Evolutionary conservation across 495 filamentous ascomycete genomes (phyloP).

Genomic region (Daldinia bambusicola): DNA sequence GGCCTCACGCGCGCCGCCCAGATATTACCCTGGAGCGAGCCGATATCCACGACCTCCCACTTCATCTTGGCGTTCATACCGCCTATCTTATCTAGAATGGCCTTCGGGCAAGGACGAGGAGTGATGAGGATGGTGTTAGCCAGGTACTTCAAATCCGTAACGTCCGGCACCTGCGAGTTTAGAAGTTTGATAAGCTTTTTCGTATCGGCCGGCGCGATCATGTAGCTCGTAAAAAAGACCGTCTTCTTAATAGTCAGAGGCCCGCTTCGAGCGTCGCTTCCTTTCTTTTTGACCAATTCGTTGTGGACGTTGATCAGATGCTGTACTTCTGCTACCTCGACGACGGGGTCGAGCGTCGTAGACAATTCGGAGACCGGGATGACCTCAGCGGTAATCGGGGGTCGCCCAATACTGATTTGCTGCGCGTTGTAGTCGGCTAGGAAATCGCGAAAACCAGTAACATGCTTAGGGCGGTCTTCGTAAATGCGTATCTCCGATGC

Average conservation of each 20-base stretch:
- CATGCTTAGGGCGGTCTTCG: conserved; percentile 69
- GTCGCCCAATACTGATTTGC: conserved; percentile 57
- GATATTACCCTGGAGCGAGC: conserved; percentile 76
- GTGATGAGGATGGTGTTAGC: conserved; percentile 93
- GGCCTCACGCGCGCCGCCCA: conserved; percentile 87
- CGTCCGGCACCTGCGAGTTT: conserved; percentile 64
- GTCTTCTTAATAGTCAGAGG: conserved; percentile 80
- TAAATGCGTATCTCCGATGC: conserved; percentile 82
- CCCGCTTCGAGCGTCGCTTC: conserved; percentile 42
- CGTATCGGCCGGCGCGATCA: conserved; percentile 76
- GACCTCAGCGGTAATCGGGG: conserved; percentile 79
- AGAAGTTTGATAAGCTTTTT: conserved; percentile 74
- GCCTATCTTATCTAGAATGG: conserved; percentile 81
- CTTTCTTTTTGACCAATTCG: conserved; percentile 51
- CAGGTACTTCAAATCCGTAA: conserved; percentile 78
- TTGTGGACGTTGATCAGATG: conserved; percentile 92
- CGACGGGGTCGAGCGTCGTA: conserved; percentile 80
- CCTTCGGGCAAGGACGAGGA: conserved; percentile 71
- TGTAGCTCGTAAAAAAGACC: conserved; percentile 94
- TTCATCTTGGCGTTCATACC: conserved; percentile 81
- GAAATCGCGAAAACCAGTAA: conserved; percentile 83
- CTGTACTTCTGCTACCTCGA: conserved; percentile 86
- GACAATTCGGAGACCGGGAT: conserved; percentile 84
- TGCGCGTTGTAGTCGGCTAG: conserved; percentile 75
- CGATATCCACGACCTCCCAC: conserved; percentile 84